Percentiles rank a stretch among this genome's conserved stretches.
These are phyloP conservation scores for Neophaeococcomyces mojaviensis DNA, from an alignment of 2,329 filamentous ascomycete genomes.

Conservation along the genomic window DNA sequence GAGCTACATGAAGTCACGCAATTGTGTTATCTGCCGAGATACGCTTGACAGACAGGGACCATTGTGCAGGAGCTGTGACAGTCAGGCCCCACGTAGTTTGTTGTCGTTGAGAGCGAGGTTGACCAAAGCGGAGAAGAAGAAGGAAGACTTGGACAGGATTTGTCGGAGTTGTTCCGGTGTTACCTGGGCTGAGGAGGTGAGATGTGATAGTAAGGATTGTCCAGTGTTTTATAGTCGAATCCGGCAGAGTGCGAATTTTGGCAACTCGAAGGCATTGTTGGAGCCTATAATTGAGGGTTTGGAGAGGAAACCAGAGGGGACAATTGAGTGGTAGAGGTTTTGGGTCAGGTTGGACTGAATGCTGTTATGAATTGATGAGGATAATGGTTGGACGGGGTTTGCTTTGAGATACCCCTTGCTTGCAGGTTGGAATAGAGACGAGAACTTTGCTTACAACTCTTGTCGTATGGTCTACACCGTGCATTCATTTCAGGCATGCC, in stretches of 20 bases:
- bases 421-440: no score
- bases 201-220: conserved; percentile 85
- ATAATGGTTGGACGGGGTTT: no score
- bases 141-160: conserved; percentile 57
- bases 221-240: conserved; percentile 69
- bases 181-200: conserved; percentile 66
- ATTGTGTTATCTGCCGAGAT: conserved; percentile 67
- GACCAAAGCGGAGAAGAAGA: conserved; percentile 55
- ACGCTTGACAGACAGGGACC: conserved; percentile 43
- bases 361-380: no score
- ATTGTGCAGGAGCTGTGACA: conserved; percentile 33
- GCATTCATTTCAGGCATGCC: no score
- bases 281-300: conserved; percentile 32
- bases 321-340: conserved; percentile 30
- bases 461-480: no score
- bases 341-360: neutral
- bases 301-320: conserved; percentile 28
- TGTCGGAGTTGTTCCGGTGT: conserved; percentile 75
- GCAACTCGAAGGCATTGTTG: conserved; percentile 30
- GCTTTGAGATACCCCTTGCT: no score
- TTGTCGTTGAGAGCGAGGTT: conserved; percentile 57
- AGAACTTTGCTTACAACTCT: no score
- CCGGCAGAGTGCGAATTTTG: conserved; percentile 31
- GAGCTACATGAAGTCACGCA: conserved; percentile 76
- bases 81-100: conserved; percentile 49